phyloP scores from a whole-genome alignment of 2,329 filamentous ascomycete species.

The Akanthomyces uredinophilus region DNA sequence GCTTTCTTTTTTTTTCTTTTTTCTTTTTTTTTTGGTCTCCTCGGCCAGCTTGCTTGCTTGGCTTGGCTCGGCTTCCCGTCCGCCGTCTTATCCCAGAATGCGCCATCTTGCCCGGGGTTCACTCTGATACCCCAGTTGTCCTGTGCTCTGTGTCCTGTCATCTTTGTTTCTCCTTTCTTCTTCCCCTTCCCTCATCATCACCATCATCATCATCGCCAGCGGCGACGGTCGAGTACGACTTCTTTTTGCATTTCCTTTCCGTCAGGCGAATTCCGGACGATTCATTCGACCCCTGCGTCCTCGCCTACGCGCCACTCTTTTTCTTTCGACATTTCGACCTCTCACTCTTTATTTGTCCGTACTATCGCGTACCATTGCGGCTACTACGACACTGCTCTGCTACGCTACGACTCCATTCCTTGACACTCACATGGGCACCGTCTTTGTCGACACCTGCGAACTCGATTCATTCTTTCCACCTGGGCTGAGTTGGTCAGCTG shows the following conservation, averaged over 20 bases:
- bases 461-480: neutral
- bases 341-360: neutral
- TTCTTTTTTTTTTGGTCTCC: neutral
- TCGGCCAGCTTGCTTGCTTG: too few relatives aligned
- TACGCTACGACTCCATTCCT: constrained; percentile 2
- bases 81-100: neutral
- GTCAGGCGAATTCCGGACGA: neutral
- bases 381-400: neutral
- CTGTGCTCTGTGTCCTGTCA: neutral
- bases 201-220: neutral
- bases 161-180: neutral
- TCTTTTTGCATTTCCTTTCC: neutral
- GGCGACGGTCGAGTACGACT: neutral
- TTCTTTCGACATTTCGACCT: neutral
- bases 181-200: neutral
- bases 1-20: neutral
- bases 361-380: neutral
- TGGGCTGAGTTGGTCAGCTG: neutral
- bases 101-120: constrained; percentile 7
- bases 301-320: constrained; percentile 4
- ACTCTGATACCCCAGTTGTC: constrained; percentile 6
- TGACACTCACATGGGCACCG: neutral
- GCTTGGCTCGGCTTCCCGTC: neutral
- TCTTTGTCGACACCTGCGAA: neutral
- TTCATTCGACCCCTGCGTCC: neutral